Base-by-base conservation (phyloP, 768 basidiomycete genomes). In the Suillus weaverae region DNA sequence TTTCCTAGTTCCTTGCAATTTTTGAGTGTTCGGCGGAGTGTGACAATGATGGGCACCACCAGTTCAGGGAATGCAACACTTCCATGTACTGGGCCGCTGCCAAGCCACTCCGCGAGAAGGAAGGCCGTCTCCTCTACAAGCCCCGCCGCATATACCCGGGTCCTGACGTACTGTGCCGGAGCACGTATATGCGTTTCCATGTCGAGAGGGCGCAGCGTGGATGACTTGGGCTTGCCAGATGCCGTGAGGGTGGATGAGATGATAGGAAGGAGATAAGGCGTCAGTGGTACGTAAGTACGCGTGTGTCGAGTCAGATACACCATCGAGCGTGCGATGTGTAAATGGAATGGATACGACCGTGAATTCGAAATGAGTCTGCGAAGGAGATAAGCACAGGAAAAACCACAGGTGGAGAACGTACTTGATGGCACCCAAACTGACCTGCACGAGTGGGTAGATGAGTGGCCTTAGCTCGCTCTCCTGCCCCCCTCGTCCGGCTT, bases 41-140 rank as follows among this genome's bases (percentile, higher is more conserved):
- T 80, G 13, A 92, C 83, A 18, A 88, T 78, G 43, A 95, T 80
- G 3, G 96, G 95, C 14, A 98, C 85, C 16, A 88, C 82, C 46
- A 97, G 83, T 78, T 99, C 97, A 2, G 97, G 97, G 83, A 97
- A 99, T 1, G 94, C 94, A 65, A 98, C 88, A 75, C 90, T 92
- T 1, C 87, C 90, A 57, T 93, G 90, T 1, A 96, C 87, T 0
- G 86, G 79, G 10, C 78, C 69, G 38, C 86, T 88, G 36, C 87
- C 83, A 61, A 95, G 86, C 88, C 92, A 95, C 71, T 95, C 94
- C 1, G 88, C 89, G 30, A 97, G 81, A 33, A 94, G 76, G 77
- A 86, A 97, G 6, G 83, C 75, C 18, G 89, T 79, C 76, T 99
- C 97, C 61, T 99, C 96, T 3, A 87, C 82, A 46, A 97, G 76